A percentile compares a stretch with the other conserved stretches of the same genome.
Evolutionary conservation across 2,329 filamentous ascomycete genomes (phyloP).

Genomic region (Periconia sp.): DNA sequence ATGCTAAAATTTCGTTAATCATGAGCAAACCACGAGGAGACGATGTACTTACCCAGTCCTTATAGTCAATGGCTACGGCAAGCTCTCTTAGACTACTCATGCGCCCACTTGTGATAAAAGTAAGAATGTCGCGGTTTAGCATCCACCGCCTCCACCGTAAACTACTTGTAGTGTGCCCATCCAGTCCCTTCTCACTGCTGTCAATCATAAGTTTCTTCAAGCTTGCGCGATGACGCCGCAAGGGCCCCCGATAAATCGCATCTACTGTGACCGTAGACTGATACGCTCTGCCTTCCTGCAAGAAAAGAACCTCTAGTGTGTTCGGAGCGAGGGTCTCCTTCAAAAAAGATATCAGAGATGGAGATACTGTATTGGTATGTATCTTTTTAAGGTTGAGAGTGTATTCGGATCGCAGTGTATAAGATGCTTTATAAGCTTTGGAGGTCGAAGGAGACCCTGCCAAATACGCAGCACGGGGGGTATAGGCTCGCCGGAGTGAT

Average conservation of each 20-base stretch:
- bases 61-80: conserved; percentile 71
- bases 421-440: conserved; percentile 41
- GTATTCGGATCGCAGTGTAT: conserved; percentile 42
- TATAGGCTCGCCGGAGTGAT: conserved; percentile 61
- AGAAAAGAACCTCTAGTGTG: conserved; percentile 74
- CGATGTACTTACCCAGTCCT: conserved; percentile 68
- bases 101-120: conserved; percentile 74
- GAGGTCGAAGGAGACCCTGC: conserved; percentile 36
- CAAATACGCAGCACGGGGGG: conserved; percentile 39
- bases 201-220: conserved; percentile 75
- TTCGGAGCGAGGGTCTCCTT: conserved; percentile 78
- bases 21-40: conserved; percentile 2
- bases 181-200: conserved; percentile 59
- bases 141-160: conserved; percentile 69
- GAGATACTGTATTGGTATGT: conserved; percentile 72
- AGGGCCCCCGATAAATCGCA: conserved; percentile 68
- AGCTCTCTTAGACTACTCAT: conserved; percentile 74
- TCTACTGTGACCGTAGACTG: conserved; percentile 66
- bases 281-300: conserved; percentile 66
- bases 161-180: conserved; percentile 42
- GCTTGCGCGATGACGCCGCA: conserved; percentile 71
- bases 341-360: conserved; percentile 70
- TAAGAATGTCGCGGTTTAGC: conserved; percentile 67
- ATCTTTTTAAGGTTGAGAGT: conserved; percentile 69
- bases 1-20: conserved; percentile 55